Conservation (phyloP, 148 eudicot genomes). For the Vaccinium corymbosum region DNA sequence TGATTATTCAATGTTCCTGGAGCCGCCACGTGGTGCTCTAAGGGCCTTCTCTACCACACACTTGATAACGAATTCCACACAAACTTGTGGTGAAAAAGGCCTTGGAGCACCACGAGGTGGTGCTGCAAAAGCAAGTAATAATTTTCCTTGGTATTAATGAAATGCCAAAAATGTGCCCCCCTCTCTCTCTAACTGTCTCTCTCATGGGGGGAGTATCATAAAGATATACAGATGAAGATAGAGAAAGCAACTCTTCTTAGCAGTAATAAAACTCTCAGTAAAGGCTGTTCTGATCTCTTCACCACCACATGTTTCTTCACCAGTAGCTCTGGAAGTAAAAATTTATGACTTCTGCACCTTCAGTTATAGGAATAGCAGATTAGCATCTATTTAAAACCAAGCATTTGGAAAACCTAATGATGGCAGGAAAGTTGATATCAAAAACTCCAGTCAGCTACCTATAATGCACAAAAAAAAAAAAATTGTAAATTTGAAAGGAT, state of each 20-base stretch:
- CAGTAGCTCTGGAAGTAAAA: neutral
- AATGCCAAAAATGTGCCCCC: neutral
- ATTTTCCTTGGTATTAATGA: too few relatives aligned
- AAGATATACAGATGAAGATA: neutral
- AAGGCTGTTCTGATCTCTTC: constrained; percentile 1
- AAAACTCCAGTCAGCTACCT: constrained; percentile 12
- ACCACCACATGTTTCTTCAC: neutral
- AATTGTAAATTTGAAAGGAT: neutral
- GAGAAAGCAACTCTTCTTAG: neutral
- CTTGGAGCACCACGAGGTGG: too few relatives aligned
- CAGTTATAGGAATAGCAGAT: neutral
- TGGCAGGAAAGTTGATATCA: neutral
- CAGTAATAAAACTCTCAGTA: neutral
- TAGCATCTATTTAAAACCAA: neutral
- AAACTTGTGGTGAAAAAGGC: too few relatives aligned
- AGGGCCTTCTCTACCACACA: too few relatives aligned
- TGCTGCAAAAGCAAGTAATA: too few relatives aligned
- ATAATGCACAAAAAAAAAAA: neutral
- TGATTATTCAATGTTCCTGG: too few relatives aligned
- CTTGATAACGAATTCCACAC: too few relatives aligned
- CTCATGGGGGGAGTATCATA: neutral
- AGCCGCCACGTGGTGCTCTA: too few relatives aligned
- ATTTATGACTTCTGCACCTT: constrained; percentile 17
- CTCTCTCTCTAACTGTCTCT: neutral
- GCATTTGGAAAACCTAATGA: neutral